phyloP scores from a whole-genome alignment of 2,329 filamentous ascomycete species.

The Calonectria pseudoreteaudii region DNA sequence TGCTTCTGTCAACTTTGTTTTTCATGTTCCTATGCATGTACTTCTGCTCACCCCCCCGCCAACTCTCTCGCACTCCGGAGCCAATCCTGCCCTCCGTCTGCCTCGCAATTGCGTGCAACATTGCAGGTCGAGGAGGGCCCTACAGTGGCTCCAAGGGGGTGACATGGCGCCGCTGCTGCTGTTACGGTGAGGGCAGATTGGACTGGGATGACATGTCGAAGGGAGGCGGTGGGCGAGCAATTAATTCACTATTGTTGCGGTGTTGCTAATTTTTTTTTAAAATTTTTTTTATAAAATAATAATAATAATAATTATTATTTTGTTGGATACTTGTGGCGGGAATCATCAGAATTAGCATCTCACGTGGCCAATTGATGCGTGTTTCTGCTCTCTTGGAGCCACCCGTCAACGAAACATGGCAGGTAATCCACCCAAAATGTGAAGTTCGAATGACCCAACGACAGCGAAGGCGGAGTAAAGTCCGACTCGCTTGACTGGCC shows the following conservation, averaged over 20 bases:
- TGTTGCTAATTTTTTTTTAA: neutral
- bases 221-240: neutral
- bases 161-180: constrained; percentile 1
- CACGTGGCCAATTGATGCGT: neutral
- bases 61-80: neutral
- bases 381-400: neutral
- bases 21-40: neutral
- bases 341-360: neutral
- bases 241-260: neutral
- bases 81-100: neutral
- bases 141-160: neutral
- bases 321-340: no score
- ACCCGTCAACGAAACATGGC: neutral
- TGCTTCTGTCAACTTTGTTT: constrained; percentile 5
- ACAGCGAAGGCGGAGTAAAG: neutral
- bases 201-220: constrained; percentile 4
- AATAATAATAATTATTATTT: no score
- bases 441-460: neutral
- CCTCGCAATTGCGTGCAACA: constrained; percentile 6
- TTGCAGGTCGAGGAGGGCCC: neutral
- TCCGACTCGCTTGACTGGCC: neutral
- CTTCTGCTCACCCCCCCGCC: neutral
- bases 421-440: neutral
- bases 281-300: no score
- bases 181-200: neutral